Base-by-base conservation (phyloP, 116 monocot species). In the Dioscorea cayenensis region DNA sequence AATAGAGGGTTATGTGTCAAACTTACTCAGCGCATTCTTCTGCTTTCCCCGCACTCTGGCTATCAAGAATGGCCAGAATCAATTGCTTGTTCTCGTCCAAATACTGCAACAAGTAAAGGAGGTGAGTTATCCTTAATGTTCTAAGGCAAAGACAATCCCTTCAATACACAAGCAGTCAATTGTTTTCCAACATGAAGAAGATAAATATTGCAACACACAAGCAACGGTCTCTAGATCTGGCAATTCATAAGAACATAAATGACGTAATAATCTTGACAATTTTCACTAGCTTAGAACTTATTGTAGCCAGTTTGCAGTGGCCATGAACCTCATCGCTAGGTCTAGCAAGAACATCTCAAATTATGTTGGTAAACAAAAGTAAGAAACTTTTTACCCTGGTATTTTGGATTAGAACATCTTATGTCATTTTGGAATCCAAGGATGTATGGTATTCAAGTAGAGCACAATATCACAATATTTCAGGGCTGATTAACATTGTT, bases 61-160 rank as follows among this genome's bases (percentile, higher is more conserved):
- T 92, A 60, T 92, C 92, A 76, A 92, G 71, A 63, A 92, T 92
- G 65, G 89, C 89, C 74, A 92, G 65, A 67, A 92, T 92, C 64
- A 92, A 70, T 60, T 89, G 84, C 75, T 92, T 92, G 80, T 92
- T 92, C 76, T 92, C 92, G 72, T 92, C 92, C 81, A 89, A 75
- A 75, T 87, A 92, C 92, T 92, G 83, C 75, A 85, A 28, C 6
- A 36, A 51, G 64, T 51, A 63, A 58, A 36, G 64, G 0, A 12
- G 6, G 59, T 3, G 29, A 61, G 21, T 62, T 28, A 22, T 5
- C 3, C 2, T 55, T 55, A 62, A 60, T 60, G 60, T 32, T 32
- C 32, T 2, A 32, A 32, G 2, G 32, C 3, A 32, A 32, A 32
- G 32, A 4, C 32, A 32, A 32, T 32, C 32, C 32, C 32, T 32